Evolutionary conservation across 1,139 yeast species (phyloP).

Genomic region (Protomyces pachydermus): DNA sequence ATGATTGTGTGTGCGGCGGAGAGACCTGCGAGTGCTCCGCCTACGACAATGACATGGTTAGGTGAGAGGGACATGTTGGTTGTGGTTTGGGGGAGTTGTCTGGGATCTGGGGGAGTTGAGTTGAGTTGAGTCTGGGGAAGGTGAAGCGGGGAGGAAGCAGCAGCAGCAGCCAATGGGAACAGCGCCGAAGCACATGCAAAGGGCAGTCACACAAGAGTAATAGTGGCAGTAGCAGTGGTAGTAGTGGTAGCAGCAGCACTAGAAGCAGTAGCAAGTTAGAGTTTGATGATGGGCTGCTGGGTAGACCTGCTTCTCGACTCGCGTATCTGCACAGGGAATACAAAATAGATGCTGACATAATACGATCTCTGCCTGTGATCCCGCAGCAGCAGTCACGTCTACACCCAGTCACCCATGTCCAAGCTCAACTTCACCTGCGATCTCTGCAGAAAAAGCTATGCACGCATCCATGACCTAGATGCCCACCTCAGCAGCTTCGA

Average conservation of each 20-base stretch:
- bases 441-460: slow-evolving; percentile 15
- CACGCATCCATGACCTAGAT: slow-evolving; percentile 17
- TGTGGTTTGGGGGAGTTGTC: neutral
- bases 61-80: neutral
- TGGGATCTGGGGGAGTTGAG: neutral
- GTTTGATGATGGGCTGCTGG: too few species aligned
- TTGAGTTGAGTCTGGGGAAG: neutral
- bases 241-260: too few species aligned
- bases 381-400: too few species aligned
- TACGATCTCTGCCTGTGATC: too few species aligned
- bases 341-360: too few species aligned
- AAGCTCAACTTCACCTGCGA: slow-evolving; percentile 13
- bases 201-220: neutral
- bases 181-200: neutral
- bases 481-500: slow-evolving; percentile 14
- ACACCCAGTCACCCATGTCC: neutral
- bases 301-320: too few species aligned
- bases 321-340: too few species aligned
- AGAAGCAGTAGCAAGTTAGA: too few species aligned
- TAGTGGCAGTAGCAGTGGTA: neutral
- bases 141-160: neutral
- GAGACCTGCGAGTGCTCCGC: slow-evolving; percentile 77
- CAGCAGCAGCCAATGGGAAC: neutral
- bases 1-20: slow-evolving; percentile 60
- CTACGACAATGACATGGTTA: slow-evolving; percentile 53